These are phyloP conservation scores for Ophiostoma perfectum DNA, from an alignment of 2,329 filamentous ascomycete genomes.

Conservation along the genomic window DNA sequence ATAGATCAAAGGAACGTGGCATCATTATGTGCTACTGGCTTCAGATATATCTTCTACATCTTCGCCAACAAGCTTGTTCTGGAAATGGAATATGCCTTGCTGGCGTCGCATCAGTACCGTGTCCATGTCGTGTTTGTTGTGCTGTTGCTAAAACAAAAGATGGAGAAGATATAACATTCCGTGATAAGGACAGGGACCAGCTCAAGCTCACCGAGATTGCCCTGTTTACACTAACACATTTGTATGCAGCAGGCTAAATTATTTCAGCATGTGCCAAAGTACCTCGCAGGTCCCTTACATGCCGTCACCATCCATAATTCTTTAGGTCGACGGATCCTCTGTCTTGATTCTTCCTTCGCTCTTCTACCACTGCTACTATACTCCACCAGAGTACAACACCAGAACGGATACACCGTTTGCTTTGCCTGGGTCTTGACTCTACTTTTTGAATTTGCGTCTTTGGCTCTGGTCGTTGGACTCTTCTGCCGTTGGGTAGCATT, in stretches of 20 bases:
- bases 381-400: not conserved
- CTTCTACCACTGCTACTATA: not conserved
- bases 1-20: no score
- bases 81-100: not conserved
- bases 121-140: not conserved
- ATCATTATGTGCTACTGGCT: no score
- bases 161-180: not conserved
- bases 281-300: not conserved
- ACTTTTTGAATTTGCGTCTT: not conserved
- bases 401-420: not conserved
- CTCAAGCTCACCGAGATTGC: not conserved
- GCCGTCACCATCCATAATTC: not conserved
- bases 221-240: no score
- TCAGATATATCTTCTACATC: no score
- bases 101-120: not conserved
- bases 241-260: not conserved
- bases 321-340: no score
- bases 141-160: conserved; percentile 2
- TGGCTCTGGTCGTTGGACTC: not conserved
- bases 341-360: not conserved
- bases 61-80: not conserved
- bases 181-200: not conserved
- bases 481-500: not conserved
- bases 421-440: not conserved
- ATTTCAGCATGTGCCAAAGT: not conserved